A percentile compares a stretch with the other conserved stretches of the same genome.
phyloP scores from a whole-genome alignment of 1,284 basidiomycete species.

The Trichosporon sp. region DNA sequence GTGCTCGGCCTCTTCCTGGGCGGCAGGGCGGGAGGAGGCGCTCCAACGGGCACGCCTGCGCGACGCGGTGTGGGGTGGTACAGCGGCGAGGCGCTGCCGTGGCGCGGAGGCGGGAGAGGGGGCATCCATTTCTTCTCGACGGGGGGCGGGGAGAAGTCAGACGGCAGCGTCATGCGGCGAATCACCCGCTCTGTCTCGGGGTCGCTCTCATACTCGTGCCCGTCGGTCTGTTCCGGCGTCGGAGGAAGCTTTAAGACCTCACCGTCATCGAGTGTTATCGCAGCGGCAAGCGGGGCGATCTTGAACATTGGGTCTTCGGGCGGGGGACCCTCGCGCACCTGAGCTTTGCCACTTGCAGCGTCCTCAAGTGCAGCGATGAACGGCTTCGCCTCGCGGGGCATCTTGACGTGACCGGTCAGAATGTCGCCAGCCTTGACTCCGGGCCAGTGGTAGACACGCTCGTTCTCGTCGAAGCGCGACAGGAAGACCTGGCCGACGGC shows the following conservation, averaged over 20 bases:
- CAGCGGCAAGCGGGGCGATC: neutral
- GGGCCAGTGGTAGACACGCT: slow-evolving; percentile 48
- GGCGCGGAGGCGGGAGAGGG: neutral
- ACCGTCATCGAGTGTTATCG: slow-evolving; percentile 35
- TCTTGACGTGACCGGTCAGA: slow-evolving; percentile 37
- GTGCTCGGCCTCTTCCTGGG: neutral
- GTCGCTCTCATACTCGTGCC: slow-evolving; percentile 41
- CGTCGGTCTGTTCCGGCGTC: slow-evolving; percentile 47
- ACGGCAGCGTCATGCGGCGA: slow-evolving; percentile 5
- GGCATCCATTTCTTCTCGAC: neutral
- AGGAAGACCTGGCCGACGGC: slow-evolving; percentile 53
- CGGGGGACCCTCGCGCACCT: slow-evolving; percentile 43
- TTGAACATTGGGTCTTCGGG: slow-evolving; percentile 32
- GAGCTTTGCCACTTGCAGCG: slow-evolving; percentile 55
- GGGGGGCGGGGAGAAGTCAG: neutral
- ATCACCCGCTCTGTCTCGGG: slow-evolving; percentile 38
- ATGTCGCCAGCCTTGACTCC: slow-evolving; percentile 51
- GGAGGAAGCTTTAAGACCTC: slow-evolving; percentile 53
- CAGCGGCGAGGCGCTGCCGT: neutral
- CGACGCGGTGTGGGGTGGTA: neutral
- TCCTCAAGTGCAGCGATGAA: slow-evolving; percentile 52
- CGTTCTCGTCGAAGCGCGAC: slow-evolving; percentile 50
- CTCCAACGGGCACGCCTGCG: neutral
- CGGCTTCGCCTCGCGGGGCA: slow-evolving; percentile 50
- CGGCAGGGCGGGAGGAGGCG: neutral